phyloP scores from a whole-genome alignment of 2,329 filamentous ascomycete species.

The Ploettnerulaceae sp. region DNA sequence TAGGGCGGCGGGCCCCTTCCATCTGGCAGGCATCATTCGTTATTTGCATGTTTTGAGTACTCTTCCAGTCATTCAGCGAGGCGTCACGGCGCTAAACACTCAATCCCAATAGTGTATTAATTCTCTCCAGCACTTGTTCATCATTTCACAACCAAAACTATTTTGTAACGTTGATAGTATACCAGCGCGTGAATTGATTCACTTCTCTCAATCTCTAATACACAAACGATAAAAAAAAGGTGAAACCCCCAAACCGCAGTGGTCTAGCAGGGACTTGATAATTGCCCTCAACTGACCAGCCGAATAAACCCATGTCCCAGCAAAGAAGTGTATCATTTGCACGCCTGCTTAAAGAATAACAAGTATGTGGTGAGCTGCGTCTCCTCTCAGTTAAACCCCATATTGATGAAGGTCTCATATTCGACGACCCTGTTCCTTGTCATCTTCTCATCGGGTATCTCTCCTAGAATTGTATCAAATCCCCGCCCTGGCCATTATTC shows the following conservation, averaged over 20 bases:
- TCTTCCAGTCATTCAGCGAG: slow-evolving; percentile 1
- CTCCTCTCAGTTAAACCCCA: slow-evolving; percentile 7
- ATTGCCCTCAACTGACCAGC: no score
- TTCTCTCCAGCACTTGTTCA: not conserved
- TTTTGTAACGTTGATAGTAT: no score
- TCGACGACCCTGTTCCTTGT: not conserved
- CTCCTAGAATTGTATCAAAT: slow-evolving; percentile 33
- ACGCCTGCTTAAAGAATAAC: slow-evolving; percentile 21
- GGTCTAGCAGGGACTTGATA: no score
- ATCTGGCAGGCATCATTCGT: no score
- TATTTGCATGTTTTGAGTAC: slow-evolving; percentile 5
- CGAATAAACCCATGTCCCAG: slow-evolving; percentile 12
- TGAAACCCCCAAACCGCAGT: no score
- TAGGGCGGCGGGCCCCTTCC: no score
- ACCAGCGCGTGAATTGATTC: no score
- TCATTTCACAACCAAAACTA: no score
- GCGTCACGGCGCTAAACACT: slow-evolving; percentile 4
- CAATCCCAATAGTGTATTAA: not conserved
- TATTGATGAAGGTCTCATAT: slow-evolving; percentile 11
- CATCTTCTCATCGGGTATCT: not conserved
- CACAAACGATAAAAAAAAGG: slow-evolving; percentile 1
- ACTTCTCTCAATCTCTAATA: no score
- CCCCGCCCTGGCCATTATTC: slow-evolving; percentile 35
- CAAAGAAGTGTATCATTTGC: slow-evolving; percentile 22
- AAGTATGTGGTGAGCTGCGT: slow-evolving; percentile 11